A percentile compares a stretch with the other conserved stretches of the same genome.
These are phyloP conservation scores for Pelagomonas calceolata DNA, from an alignment of 108 stramenopile genomes.

Conservation along the genomic window DNA sequence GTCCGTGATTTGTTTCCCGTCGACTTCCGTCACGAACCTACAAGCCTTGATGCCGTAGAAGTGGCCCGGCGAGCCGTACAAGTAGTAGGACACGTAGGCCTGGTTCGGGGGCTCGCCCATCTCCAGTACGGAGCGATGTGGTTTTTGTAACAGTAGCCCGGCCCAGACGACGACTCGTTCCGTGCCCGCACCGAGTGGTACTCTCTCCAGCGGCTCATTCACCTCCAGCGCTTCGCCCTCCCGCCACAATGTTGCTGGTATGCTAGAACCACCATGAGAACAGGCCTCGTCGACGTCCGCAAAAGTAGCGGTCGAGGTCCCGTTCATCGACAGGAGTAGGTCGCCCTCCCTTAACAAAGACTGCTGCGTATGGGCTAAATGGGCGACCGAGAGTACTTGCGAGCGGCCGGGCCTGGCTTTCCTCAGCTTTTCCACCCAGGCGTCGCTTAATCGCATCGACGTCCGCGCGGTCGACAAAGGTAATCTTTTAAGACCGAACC, in stretches of 20 bases:
- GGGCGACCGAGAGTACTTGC: not conserved
- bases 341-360: not conserved
- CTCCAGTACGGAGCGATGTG: conserved; percentile 22
- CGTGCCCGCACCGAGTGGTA: conserved; percentile 13
- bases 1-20: conserved; percentile 22
- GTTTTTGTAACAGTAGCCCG: conserved; percentile 30
- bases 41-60: conserved; percentile 26
- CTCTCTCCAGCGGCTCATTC: conserved; percentile 13
- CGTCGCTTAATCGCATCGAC: not conserved
- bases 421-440: not conserved
- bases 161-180: conserved; percentile 30
- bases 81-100: conserved; percentile 31
- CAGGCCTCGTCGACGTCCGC: not conserved
- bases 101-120: conserved; percentile 21
- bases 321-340: not conserved
- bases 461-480: not conserved
- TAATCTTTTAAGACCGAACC: not conserved
- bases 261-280: too few relatives aligned
- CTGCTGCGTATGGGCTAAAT: not conserved
- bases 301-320: not conserved
- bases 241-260: not conserved
- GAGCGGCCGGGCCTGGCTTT: not conserved
- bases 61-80: conserved; percentile 32
- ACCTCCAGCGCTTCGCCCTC: conserved; percentile 13
- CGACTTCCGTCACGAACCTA: conserved; percentile 28